Evolutionary conservation across 2,329 filamentous ascomycete genomes (phyloP), one percentile per base, ranked within the genome.

Genomic region (Exophiala aquamarina): DNA sequence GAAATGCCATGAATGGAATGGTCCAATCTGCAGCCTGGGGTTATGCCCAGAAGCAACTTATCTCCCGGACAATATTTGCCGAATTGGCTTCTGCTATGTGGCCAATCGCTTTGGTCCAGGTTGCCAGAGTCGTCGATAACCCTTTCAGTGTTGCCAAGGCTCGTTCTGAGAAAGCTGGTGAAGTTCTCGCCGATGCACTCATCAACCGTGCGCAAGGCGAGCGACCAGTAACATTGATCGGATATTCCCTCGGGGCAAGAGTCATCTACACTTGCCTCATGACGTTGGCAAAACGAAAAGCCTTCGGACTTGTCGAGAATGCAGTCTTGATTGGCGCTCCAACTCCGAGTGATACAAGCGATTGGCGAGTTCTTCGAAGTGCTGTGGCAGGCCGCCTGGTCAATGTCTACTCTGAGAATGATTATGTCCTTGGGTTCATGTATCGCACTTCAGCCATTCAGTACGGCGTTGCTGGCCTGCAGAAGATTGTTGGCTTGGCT

Each of bases 341-440:
- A 0, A 82, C 86, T 0, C 89, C 91, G 0, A 87, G 85, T 0
- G 79, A 85, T 35, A 68, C 79, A 0, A 75, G 76, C 1, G 82
- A 89, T 57, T 96, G 91, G 91, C 78, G 84, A 35, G 74, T 81
- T 29, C 81, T 95, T 56, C 81, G 89, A 21, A 82, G 80, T 35
- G 88, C 92, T 1, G 89, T 95, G 1, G 81, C 84, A 2, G 90
- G 91, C 2, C 80, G 86, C 47, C 76, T 95, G 6, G 86, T 95
- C 59, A 96, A 96, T 59, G 89, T 92, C 7, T 95, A 86, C 68
- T 92, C 88, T 2, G 82, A 85, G 42, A 91, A 93, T 50, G 91
- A 96, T 66, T 87, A 89, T 61, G 83, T 96, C 23, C 81, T 96
- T 1, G 90, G 83, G 1, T 92, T 95, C 63, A 73, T 95, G 14